Conservation (phyloP, 2,329 filamentous ascomycete genomes). For the Mycosphaerella sp. region DNA sequence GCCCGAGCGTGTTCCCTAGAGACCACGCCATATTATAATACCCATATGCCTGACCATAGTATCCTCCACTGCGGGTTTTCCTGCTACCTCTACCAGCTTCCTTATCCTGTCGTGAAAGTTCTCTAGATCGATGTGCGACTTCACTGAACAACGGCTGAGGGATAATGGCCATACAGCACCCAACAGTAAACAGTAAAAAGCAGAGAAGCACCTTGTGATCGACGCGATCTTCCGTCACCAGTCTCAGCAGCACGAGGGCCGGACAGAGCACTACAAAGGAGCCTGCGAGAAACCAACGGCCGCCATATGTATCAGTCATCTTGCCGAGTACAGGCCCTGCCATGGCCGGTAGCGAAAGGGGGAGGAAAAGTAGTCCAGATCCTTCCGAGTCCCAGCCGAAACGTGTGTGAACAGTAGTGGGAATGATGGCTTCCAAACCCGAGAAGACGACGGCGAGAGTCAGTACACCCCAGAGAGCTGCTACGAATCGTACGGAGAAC, state of each 20-base stretch:
- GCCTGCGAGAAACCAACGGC: constrained; percentile 16
- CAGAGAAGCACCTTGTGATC: constrained; percentile 17
- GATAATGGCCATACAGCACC: constrained; percentile 15
- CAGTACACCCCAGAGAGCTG: constrained; percentile 17
- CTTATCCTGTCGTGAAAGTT: constrained; percentile 10
- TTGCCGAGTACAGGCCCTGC: constrained; percentile 8
- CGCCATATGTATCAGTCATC: constrained; percentile 21
- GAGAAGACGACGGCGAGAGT: constrained; percentile 16
- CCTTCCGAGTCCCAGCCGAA: constrained; percentile 21
- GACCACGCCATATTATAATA: constrained; percentile 28
- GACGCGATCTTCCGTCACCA: constrained; percentile 13
- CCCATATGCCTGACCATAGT: constrained; percentile 50
- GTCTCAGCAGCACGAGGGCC: constrained; percentile 17
- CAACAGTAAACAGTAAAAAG: constrained; percentile 17
- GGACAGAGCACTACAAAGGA: constrained; percentile 16
- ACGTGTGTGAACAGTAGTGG: constrained; percentile 12
- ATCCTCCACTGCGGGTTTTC: constrained; percentile 7
- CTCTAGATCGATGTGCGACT: constrained; percentile 16
- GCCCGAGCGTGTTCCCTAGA: constrained; percentile 22
- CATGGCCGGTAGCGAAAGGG: constrained; percentile 18
- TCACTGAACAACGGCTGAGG: constrained; percentile 23
- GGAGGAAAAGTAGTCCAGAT: constrained; percentile 21
- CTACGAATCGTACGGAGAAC: constrained; percentile 17
- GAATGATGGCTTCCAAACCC: constrained; percentile 20
- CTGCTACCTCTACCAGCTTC: constrained; percentile 7